Conservation (phyloP, 1,139 yeast genomes). For the Candida frijolesensis region DNA sequence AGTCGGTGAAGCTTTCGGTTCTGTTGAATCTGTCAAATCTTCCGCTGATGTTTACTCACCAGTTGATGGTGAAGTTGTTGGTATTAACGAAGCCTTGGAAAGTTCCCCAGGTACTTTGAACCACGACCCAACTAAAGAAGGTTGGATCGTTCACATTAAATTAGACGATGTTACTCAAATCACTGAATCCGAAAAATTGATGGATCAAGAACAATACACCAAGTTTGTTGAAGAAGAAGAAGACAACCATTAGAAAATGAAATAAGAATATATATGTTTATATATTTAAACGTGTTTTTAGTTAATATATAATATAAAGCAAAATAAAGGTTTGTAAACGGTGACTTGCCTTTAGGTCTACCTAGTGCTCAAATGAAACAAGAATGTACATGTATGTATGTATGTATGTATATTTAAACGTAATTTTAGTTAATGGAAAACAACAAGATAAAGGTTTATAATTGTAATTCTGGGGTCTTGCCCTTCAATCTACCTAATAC, state of each 20-base stretch:
- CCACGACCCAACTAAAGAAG: conserved; percentile 88
- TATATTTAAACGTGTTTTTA: not conserved
- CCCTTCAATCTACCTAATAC: conserved; percentile 57
- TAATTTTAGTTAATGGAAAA: not conserved
- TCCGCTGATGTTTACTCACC: conserved; percentile 95
- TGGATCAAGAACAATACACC: conserved; percentile 62
- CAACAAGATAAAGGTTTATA: conserved; percentile 1
- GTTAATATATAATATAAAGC: not conserved
- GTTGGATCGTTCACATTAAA: conserved; percentile 86
- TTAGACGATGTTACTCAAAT: conserved; percentile 38
- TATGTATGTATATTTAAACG: not conserved
- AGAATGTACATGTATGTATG: not conserved
- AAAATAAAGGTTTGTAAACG: conserved; percentile 17
- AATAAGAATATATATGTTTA: not conserved
- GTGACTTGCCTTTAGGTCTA: conserved; percentile 45
- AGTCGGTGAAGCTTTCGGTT: conserved; percentile 83
- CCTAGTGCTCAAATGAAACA: conserved; percentile 42
- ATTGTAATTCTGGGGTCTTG: conserved; percentile 34
- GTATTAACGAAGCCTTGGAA: conserved; percentile 66
- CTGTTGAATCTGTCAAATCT: conserved; percentile 92
- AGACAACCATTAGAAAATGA: not conserved
- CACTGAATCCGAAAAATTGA: conserved; percentile 31
- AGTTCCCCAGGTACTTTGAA: conserved; percentile 79
- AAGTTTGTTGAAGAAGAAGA: conserved; percentile 52
- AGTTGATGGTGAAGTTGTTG: conserved; percentile 74